Percentiles rank a stretch among this genome's conserved stretches.
These are phyloP conservation scores for Elsinoe perseae DNA, from an alignment of 2,329 filamentous ascomycete genomes.

Conservation along the genomic window DNA sequence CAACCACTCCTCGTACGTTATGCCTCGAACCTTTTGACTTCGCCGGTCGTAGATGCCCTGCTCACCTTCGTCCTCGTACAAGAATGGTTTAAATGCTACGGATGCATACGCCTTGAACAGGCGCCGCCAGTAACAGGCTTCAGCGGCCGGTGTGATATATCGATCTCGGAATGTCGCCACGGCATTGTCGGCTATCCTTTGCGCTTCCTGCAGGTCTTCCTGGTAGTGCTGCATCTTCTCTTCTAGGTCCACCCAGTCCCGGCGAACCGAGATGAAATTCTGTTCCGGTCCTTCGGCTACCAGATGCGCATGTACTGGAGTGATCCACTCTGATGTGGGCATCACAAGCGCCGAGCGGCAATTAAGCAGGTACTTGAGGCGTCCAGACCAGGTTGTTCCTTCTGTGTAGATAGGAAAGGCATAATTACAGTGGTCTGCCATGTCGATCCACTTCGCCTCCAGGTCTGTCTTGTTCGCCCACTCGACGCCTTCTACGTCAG, in stretches of 20 bases:
- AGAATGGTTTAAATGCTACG: constrained; percentile 24
- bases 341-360: constrained; percentile 26
- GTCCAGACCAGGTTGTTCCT: constrained; percentile 25
- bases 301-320: constrained; percentile 25
- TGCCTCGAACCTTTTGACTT: constrained; percentile 18
- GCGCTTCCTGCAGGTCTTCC: constrained; percentile 21
- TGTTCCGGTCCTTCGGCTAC: constrained; percentile 22
- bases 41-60: not conserved
- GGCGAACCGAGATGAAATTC: constrained; percentile 24
- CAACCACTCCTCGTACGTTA: constrained; percentile 21
- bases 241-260: constrained; percentile 26
- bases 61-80: constrained; percentile 14
- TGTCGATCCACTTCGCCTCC: constrained; percentile 12
- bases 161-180: constrained; percentile 23
- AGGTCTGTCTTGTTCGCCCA: constrained; percentile 16
- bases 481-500: constrained; percentile 28
- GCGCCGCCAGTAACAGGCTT: constrained; percentile 27
- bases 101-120: constrained; percentile 27
- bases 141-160: constrained; percentile 26
- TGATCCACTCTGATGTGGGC: constrained; percentile 24
- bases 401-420: constrained; percentile 26
- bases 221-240: constrained; percentile 23
- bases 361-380: constrained; percentile 26
- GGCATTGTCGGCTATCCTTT: constrained; percentile 24
- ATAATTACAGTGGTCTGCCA: constrained; percentile 24